phyloP scores from a whole-genome alignment of 495 filamentous ascomycete genomes.

The Tricharina praecox region DNA sequence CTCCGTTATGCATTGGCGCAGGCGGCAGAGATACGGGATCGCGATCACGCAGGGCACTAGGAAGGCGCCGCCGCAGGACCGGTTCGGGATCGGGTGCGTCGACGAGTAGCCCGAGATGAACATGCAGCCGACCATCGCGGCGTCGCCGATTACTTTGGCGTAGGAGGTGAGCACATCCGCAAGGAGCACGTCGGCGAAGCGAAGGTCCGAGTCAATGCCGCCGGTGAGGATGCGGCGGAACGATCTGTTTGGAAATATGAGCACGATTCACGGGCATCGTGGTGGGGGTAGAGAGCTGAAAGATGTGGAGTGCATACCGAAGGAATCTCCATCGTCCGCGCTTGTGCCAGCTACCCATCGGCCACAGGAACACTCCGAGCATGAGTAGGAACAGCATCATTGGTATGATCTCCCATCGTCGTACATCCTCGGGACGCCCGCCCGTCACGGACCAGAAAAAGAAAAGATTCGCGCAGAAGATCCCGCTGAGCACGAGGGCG shows the following conservation, averaged over 20 bases:
- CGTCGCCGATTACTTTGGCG: constrained; percentile 72
- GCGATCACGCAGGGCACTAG: constrained; percentile 66
- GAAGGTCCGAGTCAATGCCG: constrained; percentile 21
- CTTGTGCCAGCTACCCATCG: constrained; percentile 50
- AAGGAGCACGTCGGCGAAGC: constrained; percentile 81
- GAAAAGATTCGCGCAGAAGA: constrained; percentile 50
- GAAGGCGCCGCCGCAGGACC: constrained; percentile 57
- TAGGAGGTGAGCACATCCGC: constrained; percentile 91
- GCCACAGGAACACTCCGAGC: constrained; percentile 50
- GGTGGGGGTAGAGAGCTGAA: constrained; percentile 44
- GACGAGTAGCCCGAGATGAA: constrained; percentile 56
- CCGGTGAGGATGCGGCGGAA: constrained; percentile 22
- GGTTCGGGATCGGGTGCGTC: constrained; percentile 55
- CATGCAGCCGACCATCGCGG: constrained; percentile 84
- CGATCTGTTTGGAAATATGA: too few species aligned
- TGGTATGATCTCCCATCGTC: constrained; percentile 62
- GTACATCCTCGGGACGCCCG: constrained; percentile 47
- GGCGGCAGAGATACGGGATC: constrained; percentile 64
- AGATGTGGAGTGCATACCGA: constrained; percentile 11
- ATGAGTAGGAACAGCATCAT: constrained; percentile 60
- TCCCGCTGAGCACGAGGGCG: constrained; percentile 52
- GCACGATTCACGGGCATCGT: neutral
- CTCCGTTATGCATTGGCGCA: constrained; percentile 85
- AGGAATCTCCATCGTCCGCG: constrained; percentile 62
- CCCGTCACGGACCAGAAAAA: constrained; percentile 70